Evolutionary conservation across 192 early-diverging fungal genomes (phyloP).

Genomic region (Pecoramyces ruminantium): DNA sequence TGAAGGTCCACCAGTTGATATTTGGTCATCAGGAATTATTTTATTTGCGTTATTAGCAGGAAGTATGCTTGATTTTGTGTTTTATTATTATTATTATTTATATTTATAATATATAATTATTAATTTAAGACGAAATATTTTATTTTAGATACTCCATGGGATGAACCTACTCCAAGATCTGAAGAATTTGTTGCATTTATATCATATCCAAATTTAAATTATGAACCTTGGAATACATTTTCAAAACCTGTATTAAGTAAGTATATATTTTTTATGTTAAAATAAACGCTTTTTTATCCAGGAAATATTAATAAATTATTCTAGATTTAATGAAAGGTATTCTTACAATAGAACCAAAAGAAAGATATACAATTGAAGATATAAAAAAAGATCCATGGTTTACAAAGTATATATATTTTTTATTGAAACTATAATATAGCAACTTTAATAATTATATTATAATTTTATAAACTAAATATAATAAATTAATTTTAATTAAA

Average conservation of each 20-base stretch:
- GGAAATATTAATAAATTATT: too few species aligned
- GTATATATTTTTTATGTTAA: too few species aligned
- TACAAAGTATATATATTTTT: too few species aligned
- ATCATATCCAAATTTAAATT: constrained; percentile 10
- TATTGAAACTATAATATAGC: too few species aligned
- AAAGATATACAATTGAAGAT: constrained; percentile 19
- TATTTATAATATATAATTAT: too few species aligned
- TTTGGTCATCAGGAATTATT: constrained; percentile 56
- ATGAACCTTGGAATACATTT: constrained; percentile 32
- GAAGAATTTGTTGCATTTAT: constrained; percentile 33
- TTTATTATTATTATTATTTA: too few species aligned
- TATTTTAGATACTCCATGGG: constrained; percentile 46
- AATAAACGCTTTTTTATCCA: too few species aligned
- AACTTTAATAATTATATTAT: too few species aligned
- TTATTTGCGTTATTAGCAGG: constrained; percentile 51
- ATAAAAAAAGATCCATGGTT: constrained; percentile 33
- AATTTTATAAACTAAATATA: too few species aligned
- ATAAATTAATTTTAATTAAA: too few species aligned
- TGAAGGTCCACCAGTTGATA: constrained; percentile 39
- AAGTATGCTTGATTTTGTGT: constrained; percentile 17
- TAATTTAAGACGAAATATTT: too few species aligned
- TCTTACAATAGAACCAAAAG: constrained; percentile 20
- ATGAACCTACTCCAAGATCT: constrained; percentile 35
- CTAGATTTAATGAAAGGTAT: constrained; percentile 8
- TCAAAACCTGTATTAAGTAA: constrained; percentile 19